phyloP scores from a whole-genome alignment of 805 yeast species.

The Zygotorulaspora florentina region DNA sequence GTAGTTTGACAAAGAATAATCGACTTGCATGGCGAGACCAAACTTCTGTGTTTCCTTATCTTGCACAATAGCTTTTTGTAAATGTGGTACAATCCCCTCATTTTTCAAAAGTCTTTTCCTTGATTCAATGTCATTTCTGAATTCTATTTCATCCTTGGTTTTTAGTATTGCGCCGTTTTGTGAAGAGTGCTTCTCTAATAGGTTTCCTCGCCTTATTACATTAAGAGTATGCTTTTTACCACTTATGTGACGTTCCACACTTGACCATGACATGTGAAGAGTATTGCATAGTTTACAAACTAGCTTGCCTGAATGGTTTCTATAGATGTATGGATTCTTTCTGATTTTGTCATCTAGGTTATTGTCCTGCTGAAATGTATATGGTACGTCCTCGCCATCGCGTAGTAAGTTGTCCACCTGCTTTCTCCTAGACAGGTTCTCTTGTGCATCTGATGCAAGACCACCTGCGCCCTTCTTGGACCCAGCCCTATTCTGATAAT shows the following conservation, averaged over 20 bases:
- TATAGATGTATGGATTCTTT: conserved; percentile 67
- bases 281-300: conserved; percentile 87
- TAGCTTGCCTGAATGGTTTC: conserved; percentile 74
- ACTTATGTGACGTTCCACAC: conserved; percentile 77
- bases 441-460: conserved; percentile 67
- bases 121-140: conserved; percentile 20
- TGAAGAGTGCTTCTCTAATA: conserved; percentile 16
- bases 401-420: conserved; percentile 60
- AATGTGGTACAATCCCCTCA: conserved; percentile 49
- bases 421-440: conserved; percentile 63
- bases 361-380: conserved; percentile 43
- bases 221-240: conserved; percentile 80
- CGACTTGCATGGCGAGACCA: conserved; percentile 65
- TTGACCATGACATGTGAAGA: conserved; percentile 71
- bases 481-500: conserved; percentile 83
- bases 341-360: conserved; percentile 37
- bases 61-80: conserved; percentile 62
- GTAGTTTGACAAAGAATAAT: conserved; percentile 38
- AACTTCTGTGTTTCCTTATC: conserved; percentile 52
- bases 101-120: conserved; percentile 13
- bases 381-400: conserved; percentile 36
- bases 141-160: conserved; percentile 32
- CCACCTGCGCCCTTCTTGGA: conserved; percentile 92
- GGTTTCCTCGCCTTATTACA: conserved; percentile 56
- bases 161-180: not conserved